phyloP scores from a whole-genome alignment of 805 yeast species.

The Starmera pachycereana region DNA sequence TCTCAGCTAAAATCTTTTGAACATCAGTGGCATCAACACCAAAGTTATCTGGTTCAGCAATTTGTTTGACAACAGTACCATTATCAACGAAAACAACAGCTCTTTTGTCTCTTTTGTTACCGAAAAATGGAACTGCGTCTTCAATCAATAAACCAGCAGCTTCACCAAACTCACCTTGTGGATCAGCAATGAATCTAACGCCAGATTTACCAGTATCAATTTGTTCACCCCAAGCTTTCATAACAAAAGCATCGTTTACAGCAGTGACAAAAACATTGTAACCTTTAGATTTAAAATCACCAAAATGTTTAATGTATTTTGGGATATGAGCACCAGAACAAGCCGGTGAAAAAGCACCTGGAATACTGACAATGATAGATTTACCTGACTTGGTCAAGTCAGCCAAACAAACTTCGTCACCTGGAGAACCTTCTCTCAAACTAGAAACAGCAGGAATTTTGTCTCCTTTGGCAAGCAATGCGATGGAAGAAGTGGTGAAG shows the following conservation, averaged over 20 bases:
- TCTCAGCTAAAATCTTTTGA: constrained; percentile 24
- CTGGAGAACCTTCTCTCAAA: constrained; percentile 52
- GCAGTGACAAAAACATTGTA: constrained; percentile 57
- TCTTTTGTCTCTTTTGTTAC: constrained; percentile 65
- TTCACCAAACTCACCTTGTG: constrained; percentile 61
- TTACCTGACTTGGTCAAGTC: constrained; percentile 36
- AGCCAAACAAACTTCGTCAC: constrained; percentile 47
- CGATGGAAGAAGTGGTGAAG: constrained; percentile 14
- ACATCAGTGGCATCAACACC: constrained; percentile 44
- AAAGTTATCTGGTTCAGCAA: constrained; percentile 75
- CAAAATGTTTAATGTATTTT: constrained; percentile 46
- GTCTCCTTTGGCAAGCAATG: constrained; percentile 41
- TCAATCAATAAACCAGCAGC: constrained; percentile 51
- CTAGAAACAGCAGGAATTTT: constrained; percentile 47
- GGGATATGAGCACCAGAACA: constrained; percentile 69
- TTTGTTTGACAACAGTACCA: constrained; percentile 56
- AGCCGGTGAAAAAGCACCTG: constrained; percentile 77
- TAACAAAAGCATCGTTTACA: constrained; percentile 83
- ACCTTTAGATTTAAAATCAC: constrained; percentile 57
- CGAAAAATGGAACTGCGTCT: constrained; percentile 70
- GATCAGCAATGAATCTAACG: constrained; percentile 64
- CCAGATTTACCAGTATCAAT: constrained; percentile 19
- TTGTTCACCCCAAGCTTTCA: constrained; percentile 65
- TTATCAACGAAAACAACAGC: constrained; percentile 68
- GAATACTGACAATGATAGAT: constrained; percentile 48